phyloP scores from a whole-genome alignment of 2,329 filamentous ascomycete species.

The Aspergillaceae sp. region DNA sequence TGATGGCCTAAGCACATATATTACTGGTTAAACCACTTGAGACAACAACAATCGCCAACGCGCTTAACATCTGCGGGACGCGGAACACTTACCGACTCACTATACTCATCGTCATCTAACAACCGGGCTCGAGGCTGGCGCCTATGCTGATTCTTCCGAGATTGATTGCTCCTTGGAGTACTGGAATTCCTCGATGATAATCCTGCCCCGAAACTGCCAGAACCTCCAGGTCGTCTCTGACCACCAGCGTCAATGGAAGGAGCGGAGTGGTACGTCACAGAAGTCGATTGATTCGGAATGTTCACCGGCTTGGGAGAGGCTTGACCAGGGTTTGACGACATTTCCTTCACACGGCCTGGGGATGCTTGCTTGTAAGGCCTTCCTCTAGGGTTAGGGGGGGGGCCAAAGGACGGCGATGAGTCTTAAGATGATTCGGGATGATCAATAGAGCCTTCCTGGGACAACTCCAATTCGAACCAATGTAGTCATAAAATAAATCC shows the following conservation, averaged over 20 bases:
- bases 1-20: conserved; percentile 43
- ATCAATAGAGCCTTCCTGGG: neutral
- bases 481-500: neutral
- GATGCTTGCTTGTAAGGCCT: neutral
- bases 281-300: conserved; percentile 24
- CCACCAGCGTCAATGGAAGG: conserved; percentile 24
- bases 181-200: conserved; percentile 29
- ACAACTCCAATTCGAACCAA: neutral
- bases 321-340: conserved; percentile 35
- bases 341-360: conserved; percentile 16
- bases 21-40: conserved; percentile 9
- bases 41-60: conserved; percentile 3
- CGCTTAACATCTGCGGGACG: neutral
- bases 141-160: conserved; percentile 72
- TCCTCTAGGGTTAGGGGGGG: conserved; percentile 5
- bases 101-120: conserved; percentile 79
- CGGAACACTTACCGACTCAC: conserved; percentile 56
- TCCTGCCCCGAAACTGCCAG: conserved; percentile 34
- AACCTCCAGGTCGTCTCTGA: conserved; percentile 34
- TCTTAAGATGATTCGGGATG: neutral
- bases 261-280: conserved; percentile 20
- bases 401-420: neutral
- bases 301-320: conserved; percentile 33
- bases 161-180: conserved; percentile 61
- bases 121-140: conserved; percentile 64